Evolutionary conservation across 163 green algal species (phyloP), one percentile per base, ranked within the genome.

Genomic region (Coccomyxa subellipsoidea): DNA sequence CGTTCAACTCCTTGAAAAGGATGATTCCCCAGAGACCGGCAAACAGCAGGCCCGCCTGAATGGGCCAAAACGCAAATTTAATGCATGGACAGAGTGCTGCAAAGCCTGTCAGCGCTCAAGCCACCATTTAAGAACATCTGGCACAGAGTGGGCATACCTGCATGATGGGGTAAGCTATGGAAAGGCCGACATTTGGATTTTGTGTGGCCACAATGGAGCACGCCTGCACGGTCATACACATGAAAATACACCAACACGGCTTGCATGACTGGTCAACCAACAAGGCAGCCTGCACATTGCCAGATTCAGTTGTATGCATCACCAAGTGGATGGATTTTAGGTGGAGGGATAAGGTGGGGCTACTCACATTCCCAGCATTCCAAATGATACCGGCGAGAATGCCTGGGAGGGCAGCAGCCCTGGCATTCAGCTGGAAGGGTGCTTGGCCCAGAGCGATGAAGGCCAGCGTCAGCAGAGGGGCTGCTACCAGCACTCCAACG

Each of bases 41-140:
- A 23, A 95, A 84, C 72, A 93, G 88, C 53, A 95, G 84, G 0
- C 89, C 90, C 25, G 78, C 90, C 75, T 94, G 91, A 87, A 93
- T 88, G 78, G 86, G n/a, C n/a, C n/a, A 40, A 32, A 37, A 18
- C 66, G 31, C 69, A 76, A 35, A 34, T 39, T 7, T 53, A n/a
- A 77, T n/a, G 18, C 7, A 75, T 12, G 12, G 23, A 75, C 18
- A 31, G 27, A 8, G 10, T 53, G 71, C 25, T 77, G 71, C 32
- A 8, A 39, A 29, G 32, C 39, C 31, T 32, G 31, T 66, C 31
- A 77, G 9, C 7, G 9, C 32, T 34, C 34, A 40, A 8, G 10
- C 31, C 31, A 8, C 31, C 71, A 77, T 29, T 54, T 80, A 15
- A 76, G 47, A 29, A 66, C 47, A 66, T 29, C 6, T n/a, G 59